Percentiles rank a stretch among this genome's conserved stretches.
phyloP scores from a whole-genome alignment of 352 stramenopile species.

The Phytophthora sojae region DNA sequence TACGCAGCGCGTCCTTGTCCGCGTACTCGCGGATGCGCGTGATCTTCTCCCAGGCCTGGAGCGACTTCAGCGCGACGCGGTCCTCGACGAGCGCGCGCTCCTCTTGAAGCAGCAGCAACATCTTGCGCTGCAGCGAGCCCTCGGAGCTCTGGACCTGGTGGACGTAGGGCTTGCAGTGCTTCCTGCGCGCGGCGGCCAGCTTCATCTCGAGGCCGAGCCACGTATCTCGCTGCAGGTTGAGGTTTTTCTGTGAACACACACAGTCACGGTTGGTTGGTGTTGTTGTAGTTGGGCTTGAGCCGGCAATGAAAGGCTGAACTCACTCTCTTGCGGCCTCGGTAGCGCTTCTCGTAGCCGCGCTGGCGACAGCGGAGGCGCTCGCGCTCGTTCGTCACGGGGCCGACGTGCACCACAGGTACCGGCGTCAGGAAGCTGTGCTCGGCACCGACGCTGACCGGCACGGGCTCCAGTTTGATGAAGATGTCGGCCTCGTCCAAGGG shows the following conservation, averaged over 20 bases:
- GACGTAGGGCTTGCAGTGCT: conserved; percentile 28
- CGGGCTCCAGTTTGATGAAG: conserved; percentile 21
- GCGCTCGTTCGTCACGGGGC: conserved; percentile 20
- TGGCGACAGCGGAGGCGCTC: conserved; percentile 48
- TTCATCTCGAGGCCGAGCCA: conserved; percentile 46
- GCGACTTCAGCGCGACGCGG: conserved; percentile 31
- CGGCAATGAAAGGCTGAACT: conserved; percentile 20
- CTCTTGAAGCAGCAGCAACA: conserved; percentile 30
- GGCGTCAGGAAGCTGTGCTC: conserved; percentile 5
- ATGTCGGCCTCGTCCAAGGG: conserved; percentile 1
- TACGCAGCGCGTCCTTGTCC: conserved; percentile 42
- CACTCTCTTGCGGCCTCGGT: conserved; percentile 52
- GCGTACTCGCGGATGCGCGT: conserved; percentile 48
- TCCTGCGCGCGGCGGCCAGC: conserved; percentile 25
- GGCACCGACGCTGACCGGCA: neutral
- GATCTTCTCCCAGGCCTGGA: conserved; percentile 33
- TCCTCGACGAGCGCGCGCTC: conserved; percentile 40
- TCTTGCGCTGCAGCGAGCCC: conserved; percentile 10
- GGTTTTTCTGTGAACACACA: conserved; percentile 32
- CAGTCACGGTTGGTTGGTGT: conserved; percentile 11
- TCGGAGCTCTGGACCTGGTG: neutral
- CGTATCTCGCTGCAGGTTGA: conserved; percentile 35
- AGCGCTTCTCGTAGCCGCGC: conserved; percentile 51
- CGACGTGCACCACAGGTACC: neutral
- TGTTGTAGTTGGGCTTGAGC: neutral